These are phyloP conservation scores for Quillaja saponaria DNA, from an alignment of 306 rosid species.

Conservation along the genomic window DNA sequence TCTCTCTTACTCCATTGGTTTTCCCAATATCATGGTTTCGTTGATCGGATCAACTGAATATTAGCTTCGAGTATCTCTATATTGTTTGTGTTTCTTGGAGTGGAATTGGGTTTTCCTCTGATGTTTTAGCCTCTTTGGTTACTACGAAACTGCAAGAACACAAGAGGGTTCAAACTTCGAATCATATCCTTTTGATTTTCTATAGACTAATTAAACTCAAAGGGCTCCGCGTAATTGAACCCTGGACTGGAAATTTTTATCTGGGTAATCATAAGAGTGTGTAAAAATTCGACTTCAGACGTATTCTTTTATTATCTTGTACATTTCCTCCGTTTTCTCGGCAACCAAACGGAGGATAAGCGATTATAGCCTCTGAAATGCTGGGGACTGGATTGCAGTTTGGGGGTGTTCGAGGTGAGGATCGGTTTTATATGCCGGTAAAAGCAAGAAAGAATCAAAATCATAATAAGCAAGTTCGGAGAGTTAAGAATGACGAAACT, in stretches of 20 bases:
- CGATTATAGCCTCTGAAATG: constrained; percentile 50
- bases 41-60: constrained; percentile 31
- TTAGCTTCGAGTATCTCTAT: neutral
- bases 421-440: constrained; percentile 64
- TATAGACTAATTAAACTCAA: neutral
- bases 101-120: constrained; percentile 8
- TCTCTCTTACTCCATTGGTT: constrained; percentile 6
- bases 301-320: neutral
- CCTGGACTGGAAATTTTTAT: constrained; percentile 12
- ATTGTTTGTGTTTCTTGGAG: constrained; percentile 5
- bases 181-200: constrained; percentile 17
- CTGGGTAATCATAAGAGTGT: neutral
- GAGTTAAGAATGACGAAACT: constrained; percentile 44
- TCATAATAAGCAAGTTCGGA: constrained; percentile 58
- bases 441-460: constrained; percentile 60
- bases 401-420: constrained; percentile 58
- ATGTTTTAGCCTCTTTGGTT: constrained; percentile 26
- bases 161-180: neutral
- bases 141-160: constrained; percentile 25
- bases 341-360: constrained; percentile 23
- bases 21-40: constrained; percentile 20
- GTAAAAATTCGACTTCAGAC: neutral
- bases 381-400: constrained; percentile 57
- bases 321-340: constrained; percentile 32
- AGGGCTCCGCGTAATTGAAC: constrained; percentile 4